These are phyloP conservation scores for Candida nonsorbophila DNA, from an alignment of 805 yeast genomes.

Conservation along the genomic window DNA sequence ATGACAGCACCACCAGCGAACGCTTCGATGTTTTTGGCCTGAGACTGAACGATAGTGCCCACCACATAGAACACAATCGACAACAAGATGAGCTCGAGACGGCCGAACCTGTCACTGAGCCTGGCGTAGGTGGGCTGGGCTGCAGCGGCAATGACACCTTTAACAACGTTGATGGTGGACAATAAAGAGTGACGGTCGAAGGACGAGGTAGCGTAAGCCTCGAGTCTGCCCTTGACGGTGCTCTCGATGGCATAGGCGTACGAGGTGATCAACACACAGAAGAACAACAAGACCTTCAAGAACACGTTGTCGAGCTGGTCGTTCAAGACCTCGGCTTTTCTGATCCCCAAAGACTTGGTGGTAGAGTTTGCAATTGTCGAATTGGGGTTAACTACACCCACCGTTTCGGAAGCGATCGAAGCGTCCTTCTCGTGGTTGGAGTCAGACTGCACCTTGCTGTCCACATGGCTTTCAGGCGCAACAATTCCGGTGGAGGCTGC, in stretches of 20 bases:
- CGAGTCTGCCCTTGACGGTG: constrained; percentile 15
- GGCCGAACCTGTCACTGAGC: constrained; percentile 62
- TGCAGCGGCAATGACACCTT: constrained; percentile 60
- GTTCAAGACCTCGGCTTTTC: constrained; percentile 50
- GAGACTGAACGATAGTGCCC: constrained; percentile 62
- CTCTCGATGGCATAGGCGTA: constrained; percentile 41
- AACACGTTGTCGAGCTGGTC: constrained; percentile 36
- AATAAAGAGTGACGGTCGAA: constrained; percentile 50
- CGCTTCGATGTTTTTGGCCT: constrained; percentile 50
- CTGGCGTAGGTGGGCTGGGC: constrained; percentile 62
- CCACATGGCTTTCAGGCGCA: too few species aligned
- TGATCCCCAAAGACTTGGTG: constrained; percentile 44
- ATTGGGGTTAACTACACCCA: too few species aligned
- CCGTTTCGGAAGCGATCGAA: too few species aligned
- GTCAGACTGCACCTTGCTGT: too few species aligned
- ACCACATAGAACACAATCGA: constrained; percentile 52
- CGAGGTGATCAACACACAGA: constrained; percentile 48
- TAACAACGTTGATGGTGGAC: constrained; percentile 55
- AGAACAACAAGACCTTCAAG: constrained; percentile 36
- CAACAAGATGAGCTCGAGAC: constrained; percentile 45
- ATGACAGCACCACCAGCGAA: constrained; percentile 63
- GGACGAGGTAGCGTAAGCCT: constrained; percentile 51
- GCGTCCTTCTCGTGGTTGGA: too few species aligned
- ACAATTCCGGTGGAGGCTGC: too few species aligned
- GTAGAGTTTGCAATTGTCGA: constrained; percentile 9